phyloP scores from a whole-genome alignment of 106 monocot genomes.

The Acorus calamus region DNA sequence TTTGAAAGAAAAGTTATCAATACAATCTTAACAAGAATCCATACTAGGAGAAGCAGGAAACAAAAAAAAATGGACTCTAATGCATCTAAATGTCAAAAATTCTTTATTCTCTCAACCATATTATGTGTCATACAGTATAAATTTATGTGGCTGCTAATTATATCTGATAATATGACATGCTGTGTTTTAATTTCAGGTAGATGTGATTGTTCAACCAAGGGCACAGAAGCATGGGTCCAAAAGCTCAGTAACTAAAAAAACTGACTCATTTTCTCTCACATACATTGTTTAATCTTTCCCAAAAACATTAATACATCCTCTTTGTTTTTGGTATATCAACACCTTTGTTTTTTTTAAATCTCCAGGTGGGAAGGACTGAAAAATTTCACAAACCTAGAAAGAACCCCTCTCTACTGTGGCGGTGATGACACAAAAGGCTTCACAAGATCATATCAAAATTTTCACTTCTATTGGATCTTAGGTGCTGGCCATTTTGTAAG shows the following conservation, averaged over 20 bases:
- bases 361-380: conserved; percentile 68
- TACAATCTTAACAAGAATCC: no score
- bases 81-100: no score
- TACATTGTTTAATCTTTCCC: neutral
- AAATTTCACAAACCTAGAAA: conserved; percentile 24
- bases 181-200: conserved; percentile 29
- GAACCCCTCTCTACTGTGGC: conserved; percentile 55
- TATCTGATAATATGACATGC: no score
- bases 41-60: no score
- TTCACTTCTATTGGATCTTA: conserved; percentile 87
- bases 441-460: conserved; percentile 52
- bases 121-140: no score
- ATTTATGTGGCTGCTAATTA: no score
- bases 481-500: conserved; percentile 93
- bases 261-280: neutral
- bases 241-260: conserved; percentile 50
- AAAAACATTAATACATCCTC: neutral
- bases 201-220: conserved; percentile 87
- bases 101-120: no score
- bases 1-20: no score
- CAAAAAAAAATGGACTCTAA: no score
- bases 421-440: conserved; percentile 53
- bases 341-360: neutral
- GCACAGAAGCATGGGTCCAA: conserved; percentile 77
- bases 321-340: neutral